A percentile compares a stretch with the other conserved stretches of the same genome.
These are phyloP conservation scores for Penicillium bovifimosum DNA, from an alignment of 495 filamentous ascomycete genomes.

Conservation along the genomic window DNA sequence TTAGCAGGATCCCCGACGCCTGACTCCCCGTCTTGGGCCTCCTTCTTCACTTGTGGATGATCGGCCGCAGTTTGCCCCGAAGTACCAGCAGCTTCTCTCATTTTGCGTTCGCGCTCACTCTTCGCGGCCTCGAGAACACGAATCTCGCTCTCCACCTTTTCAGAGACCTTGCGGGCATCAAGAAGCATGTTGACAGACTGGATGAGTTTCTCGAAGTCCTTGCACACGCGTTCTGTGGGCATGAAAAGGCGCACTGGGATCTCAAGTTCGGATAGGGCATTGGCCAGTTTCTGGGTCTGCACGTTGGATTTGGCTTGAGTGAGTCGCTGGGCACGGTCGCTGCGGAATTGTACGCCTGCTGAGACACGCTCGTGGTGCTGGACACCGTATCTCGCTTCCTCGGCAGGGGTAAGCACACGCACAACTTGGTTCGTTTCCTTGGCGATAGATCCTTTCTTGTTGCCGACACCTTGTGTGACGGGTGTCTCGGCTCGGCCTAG, in stretches of 20 bases:
- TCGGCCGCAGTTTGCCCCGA: slow-evolving; percentile 14
- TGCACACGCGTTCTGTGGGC: slow-evolving; percentile 75
- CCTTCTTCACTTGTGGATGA: slow-evolving; percentile 35
- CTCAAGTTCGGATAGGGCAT: slow-evolving; percentile 71
- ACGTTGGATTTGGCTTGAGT: slow-evolving; percentile 76
- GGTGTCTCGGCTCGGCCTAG: slow-evolving; percentile 38
- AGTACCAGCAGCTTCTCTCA: slow-evolving; percentile 16
- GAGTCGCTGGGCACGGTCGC: slow-evolving; percentile 76
- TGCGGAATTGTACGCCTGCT: slow-evolving; percentile 68
- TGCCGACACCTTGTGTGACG: slow-evolving; percentile 30
- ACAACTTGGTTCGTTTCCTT: slow-evolving; percentile 47
- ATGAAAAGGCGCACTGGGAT: slow-evolving; percentile 74
- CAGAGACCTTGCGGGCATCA: slow-evolving; percentile 73
- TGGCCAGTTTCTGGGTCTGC: slow-evolving; percentile 74
- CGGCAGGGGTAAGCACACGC: slow-evolving; percentile 63
- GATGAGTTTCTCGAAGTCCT: slow-evolving; percentile 77
- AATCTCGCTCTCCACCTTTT: slow-evolving; percentile 84
- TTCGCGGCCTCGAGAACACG: slow-evolving; percentile 59
- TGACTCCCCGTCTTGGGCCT: slow-evolving; percentile 27
- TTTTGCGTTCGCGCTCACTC: slow-evolving; percentile 53
- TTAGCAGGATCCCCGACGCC: slow-evolving; percentile 10
- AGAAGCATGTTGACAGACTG: slow-evolving; percentile 66
- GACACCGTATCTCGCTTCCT: slow-evolving; percentile 77
- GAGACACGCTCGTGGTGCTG: slow-evolving; percentile 80
- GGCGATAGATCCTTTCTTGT: slow-evolving; percentile 49